Base-by-base conservation (phyloP, 306 rosid genomes). In the Geum urbanum region DNA sequence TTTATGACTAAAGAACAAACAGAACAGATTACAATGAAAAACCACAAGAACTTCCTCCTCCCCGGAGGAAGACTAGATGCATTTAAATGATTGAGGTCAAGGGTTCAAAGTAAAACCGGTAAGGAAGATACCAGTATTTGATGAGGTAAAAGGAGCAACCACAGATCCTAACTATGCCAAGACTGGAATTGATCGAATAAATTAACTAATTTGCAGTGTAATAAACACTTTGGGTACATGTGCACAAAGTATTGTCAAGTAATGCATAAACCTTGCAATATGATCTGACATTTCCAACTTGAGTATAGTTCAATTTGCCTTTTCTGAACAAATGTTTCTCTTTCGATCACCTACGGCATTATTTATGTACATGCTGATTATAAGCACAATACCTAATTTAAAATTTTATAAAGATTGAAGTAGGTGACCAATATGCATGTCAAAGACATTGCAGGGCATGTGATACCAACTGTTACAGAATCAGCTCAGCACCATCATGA, bases 161-260 rank as follows among this genome's bases (percentile, higher is more conserved):
- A 37, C 61, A 37, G 4, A 51, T 52, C 59, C 61, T 51, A 52
- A 51, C 11, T 52, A 40, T 50, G 18, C 32, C 62, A 39, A 0
- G 12, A 39, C 10, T 52, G 60, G 19, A 57, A 43, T n/a, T n/a
- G n/a, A n/a, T n/a, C n/a, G n/a, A n/a, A n/a, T n/a, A n/a, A n/a
- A n/a, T n/a, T 1, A 61, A 39, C 19, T 61, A 12, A 5, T 6
- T 61, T 61, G 22, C 24, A 0, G 13, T 67, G 18, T 49, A 43
- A 67, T 51, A n/a, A 37, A 53, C 6, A 39, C 35, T 35, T 67
- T n/a, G n/a, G 20, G n/a, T 67, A 20, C 19, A 68, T 68, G 40
- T n/a, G 24, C 16, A 40, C 37, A 7, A 50, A 18, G 61, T 45
- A 14, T 54, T n/a, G n/a, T n/a, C n/a, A n/a, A n/a, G n/a, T n/a